Base-by-base conservation (phyloP, 306 rosid genomes). In the Pyrus betulifolia region DNA sequence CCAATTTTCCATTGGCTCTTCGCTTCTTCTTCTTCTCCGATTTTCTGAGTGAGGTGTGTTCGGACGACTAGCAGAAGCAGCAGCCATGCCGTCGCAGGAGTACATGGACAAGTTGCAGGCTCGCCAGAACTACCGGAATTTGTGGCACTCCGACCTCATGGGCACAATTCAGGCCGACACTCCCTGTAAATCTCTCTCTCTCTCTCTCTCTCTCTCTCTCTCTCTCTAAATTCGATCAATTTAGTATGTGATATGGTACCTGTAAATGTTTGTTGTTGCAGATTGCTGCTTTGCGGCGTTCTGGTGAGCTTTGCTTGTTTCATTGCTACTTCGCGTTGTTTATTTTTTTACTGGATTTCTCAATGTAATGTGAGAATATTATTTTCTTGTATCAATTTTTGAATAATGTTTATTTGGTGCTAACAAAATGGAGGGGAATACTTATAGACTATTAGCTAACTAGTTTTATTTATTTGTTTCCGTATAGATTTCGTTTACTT, bases 91-190 rank as follows among this genome's bases (percentile, higher is more conserved):
- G 71, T 84, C 86, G 69, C 91, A 87, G 87, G 78, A 60, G 66
- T 78, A 85, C 59, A 74, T 90, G 6, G 96, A 90, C 27, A 93
- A 90, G 96, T 83, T 93, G 97, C 92, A 93, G 89, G 63, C 81
- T 46, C 92, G 97, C 62, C 91, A 93, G 88, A 87, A 46, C 69
- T 93, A 70, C 79, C 93, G 97, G 27, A 93, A 93, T 86, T 70
- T 93, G 87, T 89, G 96, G 97, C 97, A 93, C 87, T 45, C 93
- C 25, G 90, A 90, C 74, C 91, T 93, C 67, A 58, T 87, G 80
- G 35, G 65, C 8, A 85, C 97, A 49, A 79, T 89, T 22, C 84
- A 84, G 79, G 89, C 90, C 10, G 94, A 93, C 78, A 83, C 97
- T 67, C 91, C 84, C 17, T 90, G 96, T 93, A 88, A 25, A 30